Evolutionary conservation across 768 basidiomycete species (phyloP), one percentile per base, ranked within the genome.

Genomic region (Trametes cinnabarina): DNA sequence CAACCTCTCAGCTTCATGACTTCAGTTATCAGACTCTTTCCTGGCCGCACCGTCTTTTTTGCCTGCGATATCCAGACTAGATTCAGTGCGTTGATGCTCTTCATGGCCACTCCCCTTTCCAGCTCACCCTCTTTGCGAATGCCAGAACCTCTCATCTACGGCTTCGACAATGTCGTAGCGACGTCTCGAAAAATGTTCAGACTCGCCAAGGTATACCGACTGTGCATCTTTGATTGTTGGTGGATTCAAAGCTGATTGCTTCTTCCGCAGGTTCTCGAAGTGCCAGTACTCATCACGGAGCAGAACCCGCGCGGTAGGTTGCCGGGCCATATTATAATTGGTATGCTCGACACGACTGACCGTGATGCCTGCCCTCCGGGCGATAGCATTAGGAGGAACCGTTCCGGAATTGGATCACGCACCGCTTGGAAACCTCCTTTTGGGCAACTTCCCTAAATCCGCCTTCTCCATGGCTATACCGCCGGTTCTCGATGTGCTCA

Each of bases 381-480:
- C 47, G 39, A 34, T 65, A 92, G 90, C 79, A 0, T 79, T 94
- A 41, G 92, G 92, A 0, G 74, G 77, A 17, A 90, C 86, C 4
- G 81, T 82, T 37, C 80, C 85, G 0, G 85, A 83, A 49, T 76
- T 93, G 57, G 79, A 81, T 63, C 71, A 80, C 57, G 65, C 71
- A 14, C 75, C 80, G 30, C 78, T 90, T 1, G 87, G 78, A 0
- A 62, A 78, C 3, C 74, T 90, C 25, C 77, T 82, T 58, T 71
- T 87, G 32, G 87, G 79, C 39, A 82, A 84, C 10, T 77, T 84
- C 66, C 82, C 87, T 64, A 97, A 97, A 71, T 84, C 85, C 0
- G 79, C 82, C 51, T 97, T 98, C 76, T 90, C 89, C 1, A 96
- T 97, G 94, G 65, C 87, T 53, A 86, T 84, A 0, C 81, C 87